Base-by-base conservation (phyloP, 306 rosid genomes). In the Luffa acutangula region DNA sequence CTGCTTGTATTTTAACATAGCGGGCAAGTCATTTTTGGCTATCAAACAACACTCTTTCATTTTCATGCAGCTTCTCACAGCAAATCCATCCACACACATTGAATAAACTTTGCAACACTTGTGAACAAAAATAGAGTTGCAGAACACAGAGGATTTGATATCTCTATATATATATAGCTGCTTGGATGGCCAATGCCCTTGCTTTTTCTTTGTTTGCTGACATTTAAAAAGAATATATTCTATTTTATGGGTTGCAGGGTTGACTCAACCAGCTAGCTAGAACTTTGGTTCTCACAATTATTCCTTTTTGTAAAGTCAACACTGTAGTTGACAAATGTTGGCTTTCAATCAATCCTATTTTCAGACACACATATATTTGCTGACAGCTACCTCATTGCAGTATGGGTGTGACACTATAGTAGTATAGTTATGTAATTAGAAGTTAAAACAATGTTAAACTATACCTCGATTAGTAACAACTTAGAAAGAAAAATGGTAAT, bases 21-120 rank as follows among this genome's bases (percentile, higher is more conserved):
- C 9, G 12, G 65, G 52, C 49, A 76, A 54, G 79, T 76, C 67
- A 76, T 76, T 76, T 54, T 76, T 76, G 67, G 52, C 65, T 76
- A 75, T 52, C 79, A 36, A 75, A 75, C 34, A 9, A 52, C 17
- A 75, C 64, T 75, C 79, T 17, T 53, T 53, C 58, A 53, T 53
- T 9, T 53, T 1, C 58, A 25, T 15, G 58, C 9, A 15, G 54
- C 17, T 12, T 25, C 31, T 25, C 31, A 25, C 31, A 25, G 31
- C 31, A 25, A 51, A 53, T 45, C 31, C 31, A 25, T 25, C 31
- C 31, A 25, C 31, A 25, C 31, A 25, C 31, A 25, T 25, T 25
- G 31, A 25, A 25, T 25, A 25, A 25, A 25, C 31, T 25, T 25
- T 25, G 31, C 31, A 25, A 25, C 31, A 25, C 31, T 64, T 64